Conservation (phyloP, 2,329 filamentous ascomycete genomes). For the Cercospora brassicicola region DNA sequence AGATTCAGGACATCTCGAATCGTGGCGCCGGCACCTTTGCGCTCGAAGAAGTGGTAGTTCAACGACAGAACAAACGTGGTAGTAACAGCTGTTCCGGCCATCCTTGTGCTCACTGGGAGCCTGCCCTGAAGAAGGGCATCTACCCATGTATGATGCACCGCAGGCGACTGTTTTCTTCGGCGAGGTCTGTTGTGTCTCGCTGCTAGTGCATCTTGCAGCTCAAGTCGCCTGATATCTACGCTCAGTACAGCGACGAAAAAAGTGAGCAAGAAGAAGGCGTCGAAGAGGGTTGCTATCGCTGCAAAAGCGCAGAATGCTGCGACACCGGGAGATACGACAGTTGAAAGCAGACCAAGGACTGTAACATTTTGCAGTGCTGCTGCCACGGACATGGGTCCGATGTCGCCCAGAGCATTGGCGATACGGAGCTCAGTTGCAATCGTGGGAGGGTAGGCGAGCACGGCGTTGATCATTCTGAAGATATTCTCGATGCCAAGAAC, state of each 20-base stretch:
- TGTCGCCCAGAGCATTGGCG: constrained; percentile 71
- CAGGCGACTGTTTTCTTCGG: constrained; percentile 28
- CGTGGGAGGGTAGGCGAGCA: constrained; percentile 69
- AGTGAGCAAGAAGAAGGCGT: constrained; percentile 75
- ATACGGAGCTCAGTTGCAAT: constrained; percentile 68
- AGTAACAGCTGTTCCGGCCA: constrained; percentile 72
- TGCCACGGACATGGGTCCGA: constrained; percentile 67
- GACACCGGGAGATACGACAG: constrained; percentile 67
- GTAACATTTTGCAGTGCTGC: constrained; percentile 68
- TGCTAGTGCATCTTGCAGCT: constrained; percentile 70
- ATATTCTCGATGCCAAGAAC: constrained; percentile 74
- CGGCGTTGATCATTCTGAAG: constrained; percentile 74
- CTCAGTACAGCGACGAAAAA: constrained; percentile 79
- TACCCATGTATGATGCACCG: constrained; percentile 56
- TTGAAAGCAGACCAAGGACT: constrained; percentile 66
- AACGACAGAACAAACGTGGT: constrained; percentile 70
- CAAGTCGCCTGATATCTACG: constrained; percentile 73
- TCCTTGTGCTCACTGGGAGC: constrained; percentile 67
- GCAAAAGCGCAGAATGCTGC: constrained; percentile 75
- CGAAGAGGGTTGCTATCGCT: constrained; percentile 71
- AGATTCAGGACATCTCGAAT: constrained; percentile 37
- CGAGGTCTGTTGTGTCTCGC: constrained; percentile 34
- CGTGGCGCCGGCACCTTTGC: constrained; percentile 45
- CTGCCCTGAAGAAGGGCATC: constrained; percentile 64
- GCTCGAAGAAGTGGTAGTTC: constrained; percentile 76